Evolutionary conservation across 2,329 filamentous ascomycete species (phyloP), one percentile per base, ranked within the genome.

Genomic region (Domatiomyces globalis): DNA sequence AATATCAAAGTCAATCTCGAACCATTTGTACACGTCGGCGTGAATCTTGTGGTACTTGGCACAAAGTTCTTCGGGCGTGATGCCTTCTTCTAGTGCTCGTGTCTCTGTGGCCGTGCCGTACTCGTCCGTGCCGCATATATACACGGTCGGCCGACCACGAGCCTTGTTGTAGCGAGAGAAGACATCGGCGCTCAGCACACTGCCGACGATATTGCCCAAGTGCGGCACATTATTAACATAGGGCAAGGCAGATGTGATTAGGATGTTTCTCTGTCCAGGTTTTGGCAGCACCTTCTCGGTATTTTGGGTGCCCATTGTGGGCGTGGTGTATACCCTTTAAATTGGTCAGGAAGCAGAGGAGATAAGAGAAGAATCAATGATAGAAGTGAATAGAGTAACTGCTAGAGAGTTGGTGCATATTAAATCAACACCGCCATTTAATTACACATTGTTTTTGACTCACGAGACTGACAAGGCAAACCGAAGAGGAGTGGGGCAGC

Each of bases 81-180:
- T 74, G 12, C 84, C 83, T 66, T 92, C 87, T 66, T 94, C 87
- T 43, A 95, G 79, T 4, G 90, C 90, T 72, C 94, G 95, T 22
- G 90, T 95, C 70, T 95, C 90, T 29, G 89, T 95, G 19, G 90
- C 89, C 10, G 90, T 96, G 52, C 90, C 90, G 68, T 95, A 96
- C 70, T 96, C 87, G 71, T 95, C 90, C 49, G 82, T 86, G 52
- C 88, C 88, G 68, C 89, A 94, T 60, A 95, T 76, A 67, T 81
- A 95, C 48, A 95, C 77, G 1, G 87, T 94, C 59, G 81, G 85
- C 63, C 83, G 77, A 51, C 83, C 85, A 62, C 87, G 79, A 44
- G 85, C 82, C 68, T 87, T 87, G 71, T 83, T 85, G 70, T 84
- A 94, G 48, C 57, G 66, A 43, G 84, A 77, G 66, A 84, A 95